Base-by-base conservation (phyloP, 179 eudicot species). In the Pouteria campechiana region DNA sequence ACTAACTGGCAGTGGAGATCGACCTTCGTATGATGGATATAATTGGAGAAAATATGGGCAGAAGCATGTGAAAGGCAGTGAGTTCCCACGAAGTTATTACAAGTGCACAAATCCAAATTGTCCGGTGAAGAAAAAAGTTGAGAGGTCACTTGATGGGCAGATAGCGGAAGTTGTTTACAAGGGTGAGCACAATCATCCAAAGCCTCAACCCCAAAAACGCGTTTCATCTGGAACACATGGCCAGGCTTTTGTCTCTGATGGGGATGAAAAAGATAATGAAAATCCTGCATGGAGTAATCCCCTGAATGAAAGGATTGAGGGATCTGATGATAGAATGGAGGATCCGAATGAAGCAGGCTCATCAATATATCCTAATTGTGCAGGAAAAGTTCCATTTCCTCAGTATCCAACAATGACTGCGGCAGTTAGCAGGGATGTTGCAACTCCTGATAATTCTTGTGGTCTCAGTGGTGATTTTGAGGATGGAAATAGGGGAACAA, bases 21-120 rank as follows among this genome's bases (percentile, higher is more conserved):
- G 71, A 16, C 56, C 73, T 37, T 67, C 92, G 32, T 70, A 69
- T 32, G 93, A 76, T 29, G 86, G 87, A n/a, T 71, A 80, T 57
- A 84, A 71, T 37, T 84, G 95, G 92, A 65, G 92, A 41, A 84
- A 84, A 64, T 84, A 84, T 27, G 95, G 95, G 17, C 92, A 84
- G 44, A 84, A 81, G 59, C 87, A 81, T 57, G 95, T 84, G 12
- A 84, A 84, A 74, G 92, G 95, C 41, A 81, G 95, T 17, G 84
- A 81, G 46, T 72, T 57, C 23, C 81, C 87, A 22, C 44, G 95
- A 50, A 84, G 90, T 68, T 81, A 84, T 43, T 84, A 77, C 32
- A 84, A 75, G 40, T 84, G 95, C 55, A 84, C 92, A 2, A 62
- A 75, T 52, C 75, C 79, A 9, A 70, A 78, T 44, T 84, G 92